Evolutionary conservation across 1,139 yeast genomes (phyloP), one percentile per base, ranked within the genome.

Genomic region (Candida albicans): DNA sequence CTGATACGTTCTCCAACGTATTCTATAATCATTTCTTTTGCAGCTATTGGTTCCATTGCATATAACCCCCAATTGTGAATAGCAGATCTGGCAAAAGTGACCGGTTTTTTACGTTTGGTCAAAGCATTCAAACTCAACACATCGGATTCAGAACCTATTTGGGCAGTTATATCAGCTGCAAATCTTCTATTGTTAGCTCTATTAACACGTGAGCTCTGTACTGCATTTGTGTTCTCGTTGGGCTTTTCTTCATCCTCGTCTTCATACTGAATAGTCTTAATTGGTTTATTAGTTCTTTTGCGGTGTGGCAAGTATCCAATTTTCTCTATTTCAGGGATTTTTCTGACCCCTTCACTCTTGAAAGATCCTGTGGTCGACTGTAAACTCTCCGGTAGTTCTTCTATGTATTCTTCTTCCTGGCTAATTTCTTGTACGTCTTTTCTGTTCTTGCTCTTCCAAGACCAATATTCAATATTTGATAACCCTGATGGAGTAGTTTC

Each of bases 1-100:
- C 99, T 75, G 30, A 95, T 84, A 47, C 95, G 79, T 57, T 93
- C 99, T 29, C 99, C 99, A n/a, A 93, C 98, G 57, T 93, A 93
- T 63, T 95, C 99, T 49, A 95, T 93, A 56, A 93, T 91, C 97
- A 93, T 93, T 64, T 93, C 99, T 53, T 85, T 87, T 1, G 95
- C 95, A 11, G 90, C 87, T 57, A 93, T 93, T 1, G 96, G 96
- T 58, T 93, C 98, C 58, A 88, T 71, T 0, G 99, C 99, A 65
- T 90, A 93, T 39, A 93, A 68, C 0, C 99, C 99, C 99, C 99
- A 93, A 58, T 93, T 90, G 62, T 95, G 99, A 56, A 93, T 93
- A 0, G 97, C 95, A 1, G 98, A 90, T 44, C 99, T 73, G 0
- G 98, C 97, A 72, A 91, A 91, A 13, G 95, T 86, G 10, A 93